Base-by-base conservation (phyloP, 352 stramenopile species). In the Phytopythium helicoides region DNA sequence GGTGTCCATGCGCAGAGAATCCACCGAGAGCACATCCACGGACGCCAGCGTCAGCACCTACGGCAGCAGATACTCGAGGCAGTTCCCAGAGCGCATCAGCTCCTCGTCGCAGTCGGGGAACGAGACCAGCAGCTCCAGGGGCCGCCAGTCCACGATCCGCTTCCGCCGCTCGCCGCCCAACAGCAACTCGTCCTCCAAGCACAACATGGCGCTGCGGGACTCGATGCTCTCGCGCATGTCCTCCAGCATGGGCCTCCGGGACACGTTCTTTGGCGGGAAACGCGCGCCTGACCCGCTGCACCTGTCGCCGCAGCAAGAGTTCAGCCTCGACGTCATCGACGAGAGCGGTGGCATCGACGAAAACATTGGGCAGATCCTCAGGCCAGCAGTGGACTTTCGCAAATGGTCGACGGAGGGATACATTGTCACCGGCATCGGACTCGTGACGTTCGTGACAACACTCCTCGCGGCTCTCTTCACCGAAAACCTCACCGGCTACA, bases 401-500 rank as follows among this genome's bases (percentile, higher is more conserved):
- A 73, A 70, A 18, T 89, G 79, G 79, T 85, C 71, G 2, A 60
- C 35, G 2, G 73, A 74, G 19, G 76, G 73, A 0, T 85, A 74
- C 47, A 47, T 62, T 0, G 79, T 89, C 4, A 51, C 81, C 0
- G 47, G 21, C 6, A 57, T 88, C 1, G 76, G 73, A 0, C 21
- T 77, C n/a, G 40, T 68, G 21, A 71, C 77, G 14, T 21, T 88
- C 11, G 18, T 88, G 18, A 11, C 76, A 1, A 85, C 71, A 33
- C 54, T 72, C 11, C 41, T 65, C 0, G 55, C 80, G 19, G 60
- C 81, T 4, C 45, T 87, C 37, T 58, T 61, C 3, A 62, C 71
- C 1, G 44, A 62, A 8, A 46, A 22, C 0, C 60, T 92, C 10
- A 89, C 97, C 57, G 98, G 96, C 79, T 99, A 91, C 58, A 59